These are phyloP conservation scores for Echites panduratus DNA, from an alignment of 257 asterid genomes.

Conservation along the genomic window DNA sequence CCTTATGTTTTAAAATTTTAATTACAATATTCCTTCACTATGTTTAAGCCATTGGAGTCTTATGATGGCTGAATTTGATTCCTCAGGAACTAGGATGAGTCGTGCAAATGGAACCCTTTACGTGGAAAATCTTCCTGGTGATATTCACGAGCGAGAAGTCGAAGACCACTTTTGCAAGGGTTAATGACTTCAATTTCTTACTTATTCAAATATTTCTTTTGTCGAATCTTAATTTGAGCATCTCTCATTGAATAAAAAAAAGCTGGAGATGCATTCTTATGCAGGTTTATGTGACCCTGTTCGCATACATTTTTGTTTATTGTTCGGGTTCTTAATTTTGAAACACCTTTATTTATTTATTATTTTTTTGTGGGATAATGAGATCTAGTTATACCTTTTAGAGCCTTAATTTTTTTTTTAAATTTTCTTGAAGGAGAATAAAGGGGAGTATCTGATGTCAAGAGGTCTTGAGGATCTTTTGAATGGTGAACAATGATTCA, in stretches of 20 bases:
- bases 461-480: background rate
- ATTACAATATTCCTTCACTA: background rate
- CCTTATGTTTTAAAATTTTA: background rate
- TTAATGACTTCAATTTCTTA: background rate
- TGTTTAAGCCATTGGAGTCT: background rate
- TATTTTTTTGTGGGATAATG: background rate
- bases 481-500: background rate
- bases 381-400: background rate
- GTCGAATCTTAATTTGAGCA: background rate
- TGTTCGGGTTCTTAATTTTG: background rate
- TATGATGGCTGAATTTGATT: background rate
- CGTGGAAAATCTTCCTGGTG: constrained; percentile 98
- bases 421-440: background rate
- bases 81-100: constrained; percentile 56
- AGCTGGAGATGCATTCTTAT: background rate
- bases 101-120: constrained; percentile 91
- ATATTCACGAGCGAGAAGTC: constrained; percentile 89
- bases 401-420: background rate
- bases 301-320: background rate
- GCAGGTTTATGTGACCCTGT: background rate
- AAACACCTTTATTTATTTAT: background rate
- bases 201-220: background rate
- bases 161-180: constrained; percentile 91
- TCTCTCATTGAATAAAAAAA: background rate
- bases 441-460: background rate